A percentile compares a stretch with the other conserved stretches of the same genome.
Evolutionary conservation across 169 alveolate species (phyloP).

Genomic region (Plasmodium gallinaceum): DNA sequence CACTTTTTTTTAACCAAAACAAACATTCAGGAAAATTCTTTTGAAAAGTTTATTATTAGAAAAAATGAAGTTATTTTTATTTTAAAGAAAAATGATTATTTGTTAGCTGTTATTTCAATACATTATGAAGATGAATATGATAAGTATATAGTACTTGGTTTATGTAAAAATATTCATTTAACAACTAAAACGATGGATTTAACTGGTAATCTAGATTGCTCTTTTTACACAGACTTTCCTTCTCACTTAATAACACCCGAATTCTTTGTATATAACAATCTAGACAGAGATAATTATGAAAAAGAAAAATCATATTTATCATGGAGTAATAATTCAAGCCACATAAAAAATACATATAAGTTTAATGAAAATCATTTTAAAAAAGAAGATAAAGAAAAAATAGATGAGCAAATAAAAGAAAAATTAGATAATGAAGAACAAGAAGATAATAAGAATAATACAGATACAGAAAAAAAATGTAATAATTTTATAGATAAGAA

Average conservation of each 20-base stretch:
- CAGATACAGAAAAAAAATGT: neutral
- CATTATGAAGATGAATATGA: slow-evolving; percentile 60
- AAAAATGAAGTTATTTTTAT: slow-evolving; percentile 63
- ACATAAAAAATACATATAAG: no score
- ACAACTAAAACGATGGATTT: slow-evolving; percentile 69
- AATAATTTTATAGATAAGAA: neutral
- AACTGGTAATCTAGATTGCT: slow-evolving; percentile 52
- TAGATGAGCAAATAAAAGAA: neutral
- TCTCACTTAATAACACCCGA: slow-evolving; percentile 55
- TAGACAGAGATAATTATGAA: slow-evolving; percentile 1
- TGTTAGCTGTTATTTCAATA: slow-evolving; percentile 40
- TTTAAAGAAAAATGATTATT: slow-evolving; percentile 27
- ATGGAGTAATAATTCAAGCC: no score
- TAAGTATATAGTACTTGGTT: slow-evolving; percentile 38
- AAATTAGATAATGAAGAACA: neutral
- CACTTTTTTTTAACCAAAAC: slow-evolving; percentile 56
- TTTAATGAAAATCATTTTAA: neutral
- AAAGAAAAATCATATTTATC: neutral
- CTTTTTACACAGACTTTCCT: slow-evolving; percentile 66
- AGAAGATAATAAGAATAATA: neutral
- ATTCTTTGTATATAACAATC: slow-evolving; percentile 25
- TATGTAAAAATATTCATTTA: slow-evolving; percentile 57
- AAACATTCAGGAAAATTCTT: slow-evolving; percentile 46
- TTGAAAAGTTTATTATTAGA: slow-evolving; percentile 56
- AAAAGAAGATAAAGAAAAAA: slow-evolving; percentile 3